Conservation (phyloP, 2,329 filamentous ascomycete species). For the Alternaria metachromatica region DNA sequence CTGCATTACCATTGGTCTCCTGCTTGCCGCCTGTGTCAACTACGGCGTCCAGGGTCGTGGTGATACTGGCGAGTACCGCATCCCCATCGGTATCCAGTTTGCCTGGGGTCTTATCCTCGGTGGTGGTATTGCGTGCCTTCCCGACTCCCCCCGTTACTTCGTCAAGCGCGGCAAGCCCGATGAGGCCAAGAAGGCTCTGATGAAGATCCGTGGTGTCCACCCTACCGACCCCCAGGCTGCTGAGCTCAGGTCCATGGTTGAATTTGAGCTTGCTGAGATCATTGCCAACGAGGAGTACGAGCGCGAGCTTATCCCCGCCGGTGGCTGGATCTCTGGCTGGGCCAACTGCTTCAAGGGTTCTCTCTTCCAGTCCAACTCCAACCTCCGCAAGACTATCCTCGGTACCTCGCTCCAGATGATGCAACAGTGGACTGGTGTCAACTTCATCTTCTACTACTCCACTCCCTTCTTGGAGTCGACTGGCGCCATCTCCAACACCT, state of each 20-base stretch:
- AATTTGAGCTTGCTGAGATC: conserved; percentile 82
- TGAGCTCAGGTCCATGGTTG: conserved; percentile 52
- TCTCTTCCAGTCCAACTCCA: conserved; percentile 57
- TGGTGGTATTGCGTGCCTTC: conserved; percentile 74
- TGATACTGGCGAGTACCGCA: conserved; percentile 72
- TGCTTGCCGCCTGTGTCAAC: conserved; percentile 76
- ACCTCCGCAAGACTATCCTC: conserved; percentile 57
- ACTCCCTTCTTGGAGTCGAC: conserved; percentile 79
- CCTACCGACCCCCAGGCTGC: background rate
- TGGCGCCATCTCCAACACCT: conserved; percentile 76
- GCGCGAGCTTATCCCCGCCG: conserved; percentile 56
- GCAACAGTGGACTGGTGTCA: conserved; percentile 75
- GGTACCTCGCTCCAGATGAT: conserved; percentile 59
- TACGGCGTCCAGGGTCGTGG: conserved; percentile 70
- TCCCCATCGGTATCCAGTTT: conserved; percentile 82
- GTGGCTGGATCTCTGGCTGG: conserved; percentile 61
- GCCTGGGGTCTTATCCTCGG: conserved; percentile 79
- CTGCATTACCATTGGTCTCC: conserved; percentile 79
- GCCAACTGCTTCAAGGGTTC: conserved; percentile 66
- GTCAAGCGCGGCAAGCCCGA: conserved; percentile 81
- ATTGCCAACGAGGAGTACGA: conserved; percentile 91
- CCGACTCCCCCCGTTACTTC: conserved; percentile 85
- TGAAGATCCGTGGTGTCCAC: conserved; percentile 3
- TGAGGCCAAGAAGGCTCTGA: conserved; percentile 57
- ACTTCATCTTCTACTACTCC: conserved; percentile 73